Evolutionary conservation across 2,329 filamentous ascomycete species (phyloP).

Genomic region (Sphaceloma murrayae): DNA sequence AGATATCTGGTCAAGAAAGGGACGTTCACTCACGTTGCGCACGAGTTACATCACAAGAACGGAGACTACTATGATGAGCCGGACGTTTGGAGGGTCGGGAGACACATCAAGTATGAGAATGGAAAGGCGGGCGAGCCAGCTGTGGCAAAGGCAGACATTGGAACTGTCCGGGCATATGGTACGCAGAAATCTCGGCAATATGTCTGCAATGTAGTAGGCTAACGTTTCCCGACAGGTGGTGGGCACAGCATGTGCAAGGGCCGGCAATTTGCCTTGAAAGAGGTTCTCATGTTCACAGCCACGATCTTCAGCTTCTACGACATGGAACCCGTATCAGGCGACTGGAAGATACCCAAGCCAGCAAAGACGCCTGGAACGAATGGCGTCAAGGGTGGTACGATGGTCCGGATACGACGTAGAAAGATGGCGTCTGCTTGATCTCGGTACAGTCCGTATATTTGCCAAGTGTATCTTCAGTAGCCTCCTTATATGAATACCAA

Average conservation of each 20-base stretch:
- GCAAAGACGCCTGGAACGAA: slow-evolving; percentile 42
- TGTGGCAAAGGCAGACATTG: slow-evolving; percentile 30
- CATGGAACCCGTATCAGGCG: slow-evolving; percentile 38
- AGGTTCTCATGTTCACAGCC: slow-evolving; percentile 43
- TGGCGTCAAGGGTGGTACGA: slow-evolving; percentile 43
- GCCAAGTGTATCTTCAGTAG: no score
- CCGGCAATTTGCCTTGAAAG: slow-evolving; percentile 41
- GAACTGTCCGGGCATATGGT: slow-evolving; percentile 39
- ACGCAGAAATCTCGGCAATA: slow-evolving; percentile 8
- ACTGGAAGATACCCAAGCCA: slow-evolving; percentile 44
- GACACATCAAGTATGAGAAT: slow-evolving; percentile 28
- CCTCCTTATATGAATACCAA: no score
- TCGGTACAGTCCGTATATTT: not conserved
- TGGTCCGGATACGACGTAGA: slow-evolving; percentile 42
- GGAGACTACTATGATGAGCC: slow-evolving; percentile 28
- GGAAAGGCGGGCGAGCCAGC: slow-evolving; percentile 19
- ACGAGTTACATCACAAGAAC: slow-evolving; percentile 31
- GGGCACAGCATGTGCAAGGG: slow-evolving; percentile 43
- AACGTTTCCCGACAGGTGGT: slow-evolving; percentile 28
- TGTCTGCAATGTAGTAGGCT: slow-evolving; percentile 5
- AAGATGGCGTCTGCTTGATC: slow-evolving; percentile 9
- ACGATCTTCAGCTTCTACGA: slow-evolving; percentile 49
- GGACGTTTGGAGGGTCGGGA: slow-evolving; percentile 26
- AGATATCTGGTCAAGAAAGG: slow-evolving; percentile 28
- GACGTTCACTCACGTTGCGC: slow-evolving; percentile 30